These are phyloP conservation scores for Podila epicladia DNA, from an alignment of 192 early-diverging fungal species.

Conservation along the genomic window DNA sequence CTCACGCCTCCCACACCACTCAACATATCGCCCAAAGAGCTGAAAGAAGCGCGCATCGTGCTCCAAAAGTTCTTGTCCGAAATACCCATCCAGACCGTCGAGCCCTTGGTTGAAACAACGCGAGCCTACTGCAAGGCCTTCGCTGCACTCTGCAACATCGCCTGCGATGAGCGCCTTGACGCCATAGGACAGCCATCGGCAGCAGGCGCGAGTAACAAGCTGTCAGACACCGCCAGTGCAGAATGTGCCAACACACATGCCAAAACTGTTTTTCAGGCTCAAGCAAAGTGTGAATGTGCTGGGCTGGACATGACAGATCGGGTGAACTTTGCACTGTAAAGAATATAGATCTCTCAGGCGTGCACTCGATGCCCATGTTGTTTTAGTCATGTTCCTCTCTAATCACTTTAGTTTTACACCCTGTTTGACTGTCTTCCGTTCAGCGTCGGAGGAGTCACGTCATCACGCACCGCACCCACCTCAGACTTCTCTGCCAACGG, in stretches of 20 bases:
- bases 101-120: not conserved
- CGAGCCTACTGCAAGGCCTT: not conserved
- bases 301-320: slow-evolving; percentile 17
- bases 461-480: not conserved
- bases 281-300: slow-evolving; percentile 3
- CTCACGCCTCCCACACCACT: not conserved
- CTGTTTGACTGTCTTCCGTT: not conserved
- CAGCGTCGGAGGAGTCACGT: slow-evolving; percentile 1
- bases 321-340: slow-evolving; percentile 21
- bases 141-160: not conserved
- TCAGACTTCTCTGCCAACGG: slow-evolving; percentile 2
- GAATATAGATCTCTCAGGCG: not conserved
- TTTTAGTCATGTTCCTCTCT: not conserved
- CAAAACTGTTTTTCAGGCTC: not conserved
- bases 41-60: not conserved
- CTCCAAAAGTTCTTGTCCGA: not conserved
- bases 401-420: not conserved
- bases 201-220: too few relatives aligned
- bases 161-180: not conserved
- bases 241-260: not conserved
- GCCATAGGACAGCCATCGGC: too few relatives aligned
- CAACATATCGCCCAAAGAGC: not conserved
- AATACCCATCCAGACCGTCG: not conserved
- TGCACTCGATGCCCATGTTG: not conserved
- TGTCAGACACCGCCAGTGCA: not conserved